Conservation (phyloP, 441 rosid species). For the Viola pubescens region DNA sequence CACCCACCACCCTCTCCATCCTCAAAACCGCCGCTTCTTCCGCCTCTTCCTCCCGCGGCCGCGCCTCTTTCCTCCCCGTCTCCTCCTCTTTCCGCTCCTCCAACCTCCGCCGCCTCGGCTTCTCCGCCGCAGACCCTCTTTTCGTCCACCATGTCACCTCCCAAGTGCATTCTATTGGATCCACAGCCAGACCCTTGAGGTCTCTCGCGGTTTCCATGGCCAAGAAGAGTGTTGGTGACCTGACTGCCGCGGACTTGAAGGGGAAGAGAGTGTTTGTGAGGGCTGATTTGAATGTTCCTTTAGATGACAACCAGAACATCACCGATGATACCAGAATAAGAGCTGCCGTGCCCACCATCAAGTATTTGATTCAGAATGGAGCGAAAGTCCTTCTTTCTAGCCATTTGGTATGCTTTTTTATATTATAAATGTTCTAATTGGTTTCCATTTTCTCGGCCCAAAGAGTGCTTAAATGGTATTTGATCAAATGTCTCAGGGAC, state of each 20-base stretch:
- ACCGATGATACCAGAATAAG: conserved; percentile 90
- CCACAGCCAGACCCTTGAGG: too few relatives aligned
- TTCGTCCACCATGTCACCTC: too few relatives aligned
- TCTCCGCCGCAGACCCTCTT: too few relatives aligned
- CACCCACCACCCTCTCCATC: too few relatives aligned
- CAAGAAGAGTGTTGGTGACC: conserved; percentile 68
- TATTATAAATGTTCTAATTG: too few relatives aligned
- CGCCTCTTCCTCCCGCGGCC: too few relatives aligned
- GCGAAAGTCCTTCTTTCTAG: conserved; percentile 67
- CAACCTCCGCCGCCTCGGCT: too few relatives aligned
- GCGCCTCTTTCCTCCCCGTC: too few relatives aligned
- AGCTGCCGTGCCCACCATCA: conserved; percentile 88
- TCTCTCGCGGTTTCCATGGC: conserved; percentile 14
- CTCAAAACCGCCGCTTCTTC: too few relatives aligned
- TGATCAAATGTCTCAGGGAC: conserved; percentile 47
- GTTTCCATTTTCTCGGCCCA: not conserved
- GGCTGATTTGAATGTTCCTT: conserved; percentile 91
- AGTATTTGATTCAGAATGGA: conserved; percentile 61
- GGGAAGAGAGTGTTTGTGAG: conserved; percentile 92
- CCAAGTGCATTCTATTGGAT: too few relatives aligned
- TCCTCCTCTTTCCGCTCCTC: too few relatives aligned
- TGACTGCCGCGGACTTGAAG: conserved; percentile 74
- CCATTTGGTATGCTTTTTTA: conserved; percentile 22
- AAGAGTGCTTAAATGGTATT: too few relatives aligned
- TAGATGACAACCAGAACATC: conserved; percentile 74